Evolutionary conservation across 306 rosid species (phyloP), one percentile per base, ranked within the genome.

Genomic region (Purshia tridentata): DNA sequence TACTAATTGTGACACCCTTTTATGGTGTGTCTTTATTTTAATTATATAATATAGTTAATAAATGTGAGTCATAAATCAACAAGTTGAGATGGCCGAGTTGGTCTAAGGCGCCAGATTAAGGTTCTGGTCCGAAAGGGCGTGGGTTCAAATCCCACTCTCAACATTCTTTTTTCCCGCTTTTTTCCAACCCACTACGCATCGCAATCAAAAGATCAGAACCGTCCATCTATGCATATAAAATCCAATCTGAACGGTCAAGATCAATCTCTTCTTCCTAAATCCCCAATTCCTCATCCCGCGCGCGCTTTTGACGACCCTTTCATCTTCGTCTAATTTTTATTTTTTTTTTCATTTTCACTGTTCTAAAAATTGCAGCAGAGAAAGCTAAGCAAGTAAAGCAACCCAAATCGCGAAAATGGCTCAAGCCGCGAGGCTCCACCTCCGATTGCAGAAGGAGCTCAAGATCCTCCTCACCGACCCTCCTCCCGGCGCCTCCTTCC

Each of bases 71-170:
- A 2, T 0, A 0, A 3, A 6, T 0, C 46, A 69, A 2, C 15
- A 51, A 16, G 83, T 74, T 74, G 79, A 69, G 65, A 80, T 80
- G 77, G 80, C 83, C 73, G 83, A 80, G 82, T 78, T 72, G 78
- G 82, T 78, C 75, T 79, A 73, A 79, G 75, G 83, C 83, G 83
- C 83, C 79, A 79, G 76, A 79, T 79, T 79, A 79, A 79, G 83
- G 83, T 79, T 79, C 78, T 79, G 83, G 83, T 68, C 85, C 84
- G 77, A 81, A 81, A 76, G 84, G 81, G 81, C 81, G 81, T 72
- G 84, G 84, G 84, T 81, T 81, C 80, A 69, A 76, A 76, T 76
- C 80, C 75, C 80, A 76, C 75, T 76, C 70, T 76, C 69, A 76
- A 76, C 80, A 76, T 4, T 1, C 2, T 3, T 6, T 13, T 14